phyloP scores from a whole-genome alignment of 306 rosid genomes.

The Sechiopsis laciniata region DNA sequence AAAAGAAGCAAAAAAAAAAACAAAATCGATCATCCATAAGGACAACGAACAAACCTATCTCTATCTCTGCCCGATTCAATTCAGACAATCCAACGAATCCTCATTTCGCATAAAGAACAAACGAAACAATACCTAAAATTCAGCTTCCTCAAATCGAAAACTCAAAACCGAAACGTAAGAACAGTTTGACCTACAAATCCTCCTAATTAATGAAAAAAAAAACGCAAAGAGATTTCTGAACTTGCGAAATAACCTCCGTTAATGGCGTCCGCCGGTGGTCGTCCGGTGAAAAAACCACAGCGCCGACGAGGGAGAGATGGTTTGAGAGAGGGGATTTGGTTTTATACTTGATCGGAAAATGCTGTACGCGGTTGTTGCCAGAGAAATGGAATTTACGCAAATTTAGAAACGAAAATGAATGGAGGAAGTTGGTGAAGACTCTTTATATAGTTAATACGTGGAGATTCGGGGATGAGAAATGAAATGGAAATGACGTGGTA shows the following conservation, averaged over 20 bases:
- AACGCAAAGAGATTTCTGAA: background rate
- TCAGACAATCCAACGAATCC: background rate
- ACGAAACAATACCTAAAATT: background rate
- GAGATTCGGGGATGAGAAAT: background rate
- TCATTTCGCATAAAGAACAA: background rate
- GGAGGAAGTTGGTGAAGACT: background rate
- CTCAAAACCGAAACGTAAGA: background rate
- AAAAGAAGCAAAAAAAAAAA: too few species aligned
- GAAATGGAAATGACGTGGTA: constrained; percentile 4
- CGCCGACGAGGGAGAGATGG: too few species aligned
- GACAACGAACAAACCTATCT: background rate
- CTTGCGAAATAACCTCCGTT: background rate
- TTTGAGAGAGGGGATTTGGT: background rate
- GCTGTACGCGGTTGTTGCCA: background rate
- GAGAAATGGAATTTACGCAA: background rate
- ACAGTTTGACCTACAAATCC: background rate
- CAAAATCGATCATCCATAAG: background rate
- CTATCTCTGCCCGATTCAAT: background rate
- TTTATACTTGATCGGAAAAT: background rate
- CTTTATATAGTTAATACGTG: too few species aligned
- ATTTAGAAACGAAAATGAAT: background rate
- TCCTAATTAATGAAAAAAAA: background rate
- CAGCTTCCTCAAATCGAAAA: background rate
- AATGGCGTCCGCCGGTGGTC: background rate
- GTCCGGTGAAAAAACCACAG: background rate